Evolutionary conservation across 1,139 yeast genomes (phyloP), one percentile per base, ranked within the genome.

Genomic region (Sugiyamaella neomexicana): DNA sequence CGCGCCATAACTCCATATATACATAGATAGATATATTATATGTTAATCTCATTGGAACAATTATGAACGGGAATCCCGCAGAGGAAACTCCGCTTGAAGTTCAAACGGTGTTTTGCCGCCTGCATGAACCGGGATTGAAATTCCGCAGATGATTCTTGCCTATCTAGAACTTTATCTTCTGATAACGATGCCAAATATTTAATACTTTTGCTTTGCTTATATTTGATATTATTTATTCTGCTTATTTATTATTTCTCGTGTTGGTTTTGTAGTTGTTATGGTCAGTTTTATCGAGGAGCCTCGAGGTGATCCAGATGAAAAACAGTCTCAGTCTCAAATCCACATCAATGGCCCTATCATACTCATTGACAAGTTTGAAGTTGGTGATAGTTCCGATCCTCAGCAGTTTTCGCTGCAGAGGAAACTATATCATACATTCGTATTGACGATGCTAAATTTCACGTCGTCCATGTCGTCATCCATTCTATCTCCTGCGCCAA

Each of bases 331-430:
- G 10, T 6, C 46, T 2, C 10, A 16, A 13, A 20, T 34, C 9
- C 13, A 44, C 2, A 6, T 39, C 25, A 32, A 37, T 8, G 50
- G 50, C 5, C 50, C 50, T 1, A 4, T 46, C 15, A 25, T 36
- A 15, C 15, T 41, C 13, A 4, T 48, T 10, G 46, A 42, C 9
- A 36, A 31, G 8, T 55, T 52, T 37, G 58, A 55, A 17, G 12
- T 6, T 2, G 52, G 50, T 2, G 58, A 55, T 39, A 44, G 45
- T 3, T 40, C 42, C 2, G 50, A 55, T 37, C 58, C 58, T 5
- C 53, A 48, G 7, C 48, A 52, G 23, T 48, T 52, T 34, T n/a
- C 48, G 10, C 15, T 46, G 4, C 27, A 16, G 5, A 27, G 46
- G 10, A 55, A 55, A 31, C 25, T 52, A 10, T 52, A 39, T 36